A percentile compares a stretch with the other conserved stretches of the same genome.
Conservation (phyloP, 2,329 filamentous ascomycete species). For the Calonectria honghensis region DNA sequence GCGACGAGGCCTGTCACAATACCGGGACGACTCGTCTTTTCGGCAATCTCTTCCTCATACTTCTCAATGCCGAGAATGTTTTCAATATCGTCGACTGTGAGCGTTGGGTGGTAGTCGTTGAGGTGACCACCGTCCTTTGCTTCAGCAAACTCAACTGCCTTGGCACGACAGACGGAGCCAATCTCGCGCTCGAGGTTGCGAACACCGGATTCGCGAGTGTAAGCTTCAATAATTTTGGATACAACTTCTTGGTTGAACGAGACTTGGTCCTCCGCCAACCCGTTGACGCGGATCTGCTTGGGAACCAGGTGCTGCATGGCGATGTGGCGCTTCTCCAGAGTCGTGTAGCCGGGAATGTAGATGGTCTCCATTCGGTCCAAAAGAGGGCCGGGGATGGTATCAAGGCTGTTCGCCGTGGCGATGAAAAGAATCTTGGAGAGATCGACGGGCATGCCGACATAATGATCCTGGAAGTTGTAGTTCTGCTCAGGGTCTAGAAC, state of each 20-base stretch:
- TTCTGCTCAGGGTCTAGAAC: slow-evolving; percentile 99
- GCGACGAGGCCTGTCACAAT: slow-evolving; percentile 97
- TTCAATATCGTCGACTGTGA: slow-evolving; percentile 89
- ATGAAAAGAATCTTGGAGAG: slow-evolving; percentile 98
- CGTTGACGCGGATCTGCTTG: slow-evolving; percentile 95
- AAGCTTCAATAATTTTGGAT: slow-evolving; percentile 95
- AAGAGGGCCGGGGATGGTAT: slow-evolving; percentile 95
- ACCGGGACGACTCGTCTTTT: slow-evolving; percentile 87
- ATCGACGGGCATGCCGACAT: slow-evolving; percentile 96
- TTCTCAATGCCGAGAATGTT: slow-evolving; percentile 93
- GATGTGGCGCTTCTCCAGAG: slow-evolving; percentile 96
- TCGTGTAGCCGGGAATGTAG: slow-evolving; percentile 94
- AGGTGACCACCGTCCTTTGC: slow-evolving; percentile 84
- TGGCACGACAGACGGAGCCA: slow-evolving; percentile 93
- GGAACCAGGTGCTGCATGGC: slow-evolving; percentile 94
- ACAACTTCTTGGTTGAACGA: slow-evolving; percentile 87
- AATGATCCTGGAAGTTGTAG: slow-evolving; percentile 95
- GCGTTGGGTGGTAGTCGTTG: slow-evolving; percentile 81
- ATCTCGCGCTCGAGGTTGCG: slow-evolving; percentile 97
- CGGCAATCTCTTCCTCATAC: slow-evolving; percentile 96
- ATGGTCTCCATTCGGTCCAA: slow-evolving; percentile 99
- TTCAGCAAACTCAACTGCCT: slow-evolving; percentile 96
- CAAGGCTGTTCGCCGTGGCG: slow-evolving; percentile 94
- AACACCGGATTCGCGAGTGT: slow-evolving; percentile 96
- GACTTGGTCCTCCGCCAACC: slow-evolving; percentile 85